Evolutionary conservation across 306 rosid genomes (phyloP), one percentile per base, ranked within the genome.

Genomic region (Acacia acuminata): DNA sequence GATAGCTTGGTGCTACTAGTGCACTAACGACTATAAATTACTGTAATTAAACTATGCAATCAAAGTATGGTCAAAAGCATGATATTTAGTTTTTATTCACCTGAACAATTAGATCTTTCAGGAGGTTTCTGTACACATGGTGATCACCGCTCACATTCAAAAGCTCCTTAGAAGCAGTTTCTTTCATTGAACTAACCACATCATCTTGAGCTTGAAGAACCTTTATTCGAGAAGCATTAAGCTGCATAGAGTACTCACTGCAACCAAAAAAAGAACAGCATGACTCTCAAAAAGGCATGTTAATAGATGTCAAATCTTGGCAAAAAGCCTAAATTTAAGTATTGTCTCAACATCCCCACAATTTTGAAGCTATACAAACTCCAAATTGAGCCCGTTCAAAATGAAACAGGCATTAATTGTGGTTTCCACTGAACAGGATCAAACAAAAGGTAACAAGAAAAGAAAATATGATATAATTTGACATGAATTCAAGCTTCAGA

Each of bases 141-240:
- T 95, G 92, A 75, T 90, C 47, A 94, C 97, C 96, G 83, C 94
- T 82, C 76, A 93, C 92, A 73, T 79, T 82, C 91, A 95, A 83
- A 78, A 95, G 97, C 45, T 93, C 93, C 88, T 90, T 88, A 11
- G 97, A 73, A 11, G 97, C 94, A n/a, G 85, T 88, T 24, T 95
- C 98, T 86, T 90, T 93, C 95, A 95, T 95, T 87, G 93, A 74
- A 87, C 63, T 90, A 60, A 93, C 89, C 74, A 91, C 87, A 58
- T 93, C 98, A 83, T 95, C 98, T 78, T 95, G 98, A 63, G 98
- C 98, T 87, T 95, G 98, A 84, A 95, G 98, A 89, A 95, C 97
- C 82, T 95, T 93, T 79, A 95, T 90, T 64, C 97, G 84, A 81
- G 95, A 91, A 82, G 97, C 93, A 81, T 90, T 92, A 69, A 90